phyloP scores from a whole-genome alignment of 2,329 filamentous ascomycete species.

The Cercospora beticola region DNA sequence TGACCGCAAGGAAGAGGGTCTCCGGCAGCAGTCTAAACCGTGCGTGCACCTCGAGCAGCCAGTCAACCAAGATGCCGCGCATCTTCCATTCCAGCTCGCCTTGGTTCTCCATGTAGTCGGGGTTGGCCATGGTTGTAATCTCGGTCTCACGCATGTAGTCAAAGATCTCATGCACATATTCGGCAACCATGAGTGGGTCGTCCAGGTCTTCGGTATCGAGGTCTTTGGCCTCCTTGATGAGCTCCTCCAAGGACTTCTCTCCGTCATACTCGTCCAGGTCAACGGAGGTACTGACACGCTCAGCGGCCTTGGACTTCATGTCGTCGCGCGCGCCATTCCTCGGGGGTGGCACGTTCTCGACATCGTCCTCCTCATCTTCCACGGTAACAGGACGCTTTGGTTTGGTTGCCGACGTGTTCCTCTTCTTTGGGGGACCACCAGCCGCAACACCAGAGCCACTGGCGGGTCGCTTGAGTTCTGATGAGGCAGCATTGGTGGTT shows the following conservation, averaged over 20 bases:
- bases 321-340: slow-evolving; percentile 46
- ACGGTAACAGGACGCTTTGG: slow-evolving; percentile 45
- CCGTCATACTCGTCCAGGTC: slow-evolving; percentile 40
- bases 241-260: slow-evolving; percentile 38
- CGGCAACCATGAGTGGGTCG: slow-evolving; percentile 95
- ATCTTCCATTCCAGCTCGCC: slow-evolving; percentile 98
- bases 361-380: slow-evolving; percentile 54
- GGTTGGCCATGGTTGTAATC: slow-evolving; percentile 76
- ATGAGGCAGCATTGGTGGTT: slow-evolving; percentile 61
- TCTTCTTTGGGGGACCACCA: slow-evolving; percentile 66
- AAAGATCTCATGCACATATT: slow-evolving; percentile 96
- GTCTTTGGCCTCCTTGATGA: slow-evolving; percentile 54
- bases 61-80: slow-evolving; percentile 93
- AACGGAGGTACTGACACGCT: slow-evolving; percentile 37
- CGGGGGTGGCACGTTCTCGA: slow-evolving; percentile 67
- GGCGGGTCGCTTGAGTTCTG: slow-evolving; percentile 69
- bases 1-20: slow-evolving; percentile 93
- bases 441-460: slow-evolving; percentile 69
- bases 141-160: slow-evolving; percentile 91
- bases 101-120: slow-evolving; percentile 92
- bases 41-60: slow-evolving; percentile 97
- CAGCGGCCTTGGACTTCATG: slow-evolving; percentile 50
- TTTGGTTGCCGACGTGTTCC: slow-evolving; percentile 56
- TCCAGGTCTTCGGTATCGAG: slow-evolving; percentile 85
- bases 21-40: slow-evolving; percentile 94